Conservation (phyloP, 805 yeast genomes). For the Wickerhamomyces chambardii region DNA sequence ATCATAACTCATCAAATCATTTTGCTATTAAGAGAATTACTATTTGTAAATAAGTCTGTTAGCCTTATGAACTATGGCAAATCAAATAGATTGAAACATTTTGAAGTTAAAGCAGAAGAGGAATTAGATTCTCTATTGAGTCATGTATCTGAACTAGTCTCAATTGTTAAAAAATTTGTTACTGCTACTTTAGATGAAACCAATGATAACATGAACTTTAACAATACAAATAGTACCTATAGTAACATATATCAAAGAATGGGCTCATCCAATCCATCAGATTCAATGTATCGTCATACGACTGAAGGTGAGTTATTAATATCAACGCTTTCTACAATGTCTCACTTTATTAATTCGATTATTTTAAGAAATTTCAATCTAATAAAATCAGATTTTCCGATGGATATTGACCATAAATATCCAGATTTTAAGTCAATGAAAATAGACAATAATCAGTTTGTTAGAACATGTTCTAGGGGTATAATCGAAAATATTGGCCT, state of each 20-base stretch:
- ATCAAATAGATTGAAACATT: conserved; percentile 14
- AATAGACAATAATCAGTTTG: conserved; percentile 51
- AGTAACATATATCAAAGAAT: no score
- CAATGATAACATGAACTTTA: conserved; percentile 21
- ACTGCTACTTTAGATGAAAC: conserved; percentile 39
- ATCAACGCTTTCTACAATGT: conserved; percentile 50
- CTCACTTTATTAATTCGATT: conserved; percentile 41
- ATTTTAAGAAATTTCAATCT: conserved; percentile 41
- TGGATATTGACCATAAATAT: conserved; percentile 50
- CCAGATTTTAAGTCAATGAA: conserved; percentile 54
- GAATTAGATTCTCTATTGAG: conserved; percentile 50
- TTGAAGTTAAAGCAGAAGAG: conserved; percentile 21
- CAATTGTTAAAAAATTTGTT: conserved; percentile 55
- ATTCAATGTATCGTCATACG: conserved; percentile 41
- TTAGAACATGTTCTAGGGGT: conserved; percentile 52
- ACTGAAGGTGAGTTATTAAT: conserved; percentile 61
- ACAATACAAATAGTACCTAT: no score
- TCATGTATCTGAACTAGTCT: conserved; percentile 54
- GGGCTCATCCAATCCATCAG: no score
- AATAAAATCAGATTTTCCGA: conserved; percentile 54
- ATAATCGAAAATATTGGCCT: conserved; percentile 28
- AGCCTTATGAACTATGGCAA: no score
- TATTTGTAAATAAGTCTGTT: conserved; percentile 44
- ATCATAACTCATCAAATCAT: conserved; percentile 61
- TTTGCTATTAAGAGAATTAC: conserved; percentile 50